Evolutionary conservation across 306 rosid genomes (phyloP).

Genomic region (Rubus idaeus): DNA sequence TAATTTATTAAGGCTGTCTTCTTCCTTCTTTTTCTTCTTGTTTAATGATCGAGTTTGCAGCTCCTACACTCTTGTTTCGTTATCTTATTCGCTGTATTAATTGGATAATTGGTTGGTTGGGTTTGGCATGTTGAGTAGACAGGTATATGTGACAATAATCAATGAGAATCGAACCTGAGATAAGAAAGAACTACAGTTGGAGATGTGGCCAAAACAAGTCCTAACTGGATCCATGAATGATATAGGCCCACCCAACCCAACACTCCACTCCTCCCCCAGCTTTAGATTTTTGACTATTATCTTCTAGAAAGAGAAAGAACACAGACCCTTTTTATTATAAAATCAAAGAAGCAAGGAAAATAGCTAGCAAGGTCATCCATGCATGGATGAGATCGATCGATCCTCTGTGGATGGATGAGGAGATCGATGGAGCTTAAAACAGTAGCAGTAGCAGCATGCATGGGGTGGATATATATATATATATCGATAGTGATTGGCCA

Average conservation of each 20-base stretch:
- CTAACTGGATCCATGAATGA: background rate
- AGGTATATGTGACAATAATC: constrained; percentile 6
- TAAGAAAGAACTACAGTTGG: background rate
- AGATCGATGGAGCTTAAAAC: background rate
- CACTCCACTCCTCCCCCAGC: background rate
- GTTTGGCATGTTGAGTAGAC: background rate
- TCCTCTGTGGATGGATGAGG: constrained; percentile 9
- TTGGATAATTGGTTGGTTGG: background rate
- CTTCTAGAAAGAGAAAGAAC: constrained; percentile 9
- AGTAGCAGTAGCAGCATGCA: background rate
- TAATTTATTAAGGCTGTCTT: background rate
- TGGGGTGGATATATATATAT: background rate
- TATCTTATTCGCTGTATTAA: background rate
- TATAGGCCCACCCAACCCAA: constrained; percentile 6
- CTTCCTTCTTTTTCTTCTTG: background rate
- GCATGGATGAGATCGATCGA: constrained; percentile 16
- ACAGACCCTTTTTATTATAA: background rate
- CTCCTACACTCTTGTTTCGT: background rate
- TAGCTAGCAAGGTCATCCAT: background rate
- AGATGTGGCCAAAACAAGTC: constrained; percentile 3
- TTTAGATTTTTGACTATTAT: constrained; percentile 10
- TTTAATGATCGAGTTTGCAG: background rate
- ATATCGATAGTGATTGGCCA: constrained; percentile 7
- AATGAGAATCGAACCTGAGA: constrained; percentile 1
- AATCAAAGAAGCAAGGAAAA: background rate